Evolutionary conservation across 1,139 yeast genomes (phyloP).

Genomic region (Debaryomyces nepalensis): DNA sequence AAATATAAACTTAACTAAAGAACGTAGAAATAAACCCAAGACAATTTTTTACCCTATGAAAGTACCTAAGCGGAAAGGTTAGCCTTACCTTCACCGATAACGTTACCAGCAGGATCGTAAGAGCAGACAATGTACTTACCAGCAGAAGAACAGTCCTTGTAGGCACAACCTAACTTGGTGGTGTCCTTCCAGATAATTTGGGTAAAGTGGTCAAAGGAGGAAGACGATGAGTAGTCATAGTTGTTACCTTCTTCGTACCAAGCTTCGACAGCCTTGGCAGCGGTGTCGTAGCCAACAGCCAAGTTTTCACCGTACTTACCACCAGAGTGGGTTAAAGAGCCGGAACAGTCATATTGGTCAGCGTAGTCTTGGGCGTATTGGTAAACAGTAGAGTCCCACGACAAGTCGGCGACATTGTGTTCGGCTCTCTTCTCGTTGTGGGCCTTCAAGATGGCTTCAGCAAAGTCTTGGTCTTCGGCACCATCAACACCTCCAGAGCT

Average conservation of each 20-base stretch:
- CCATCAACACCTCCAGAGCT: constrained; percentile 22
- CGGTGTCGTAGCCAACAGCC: constrained; percentile 70
- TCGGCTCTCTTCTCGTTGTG: constrained; percentile 73
- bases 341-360: constrained; percentile 69
- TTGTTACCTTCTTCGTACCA: constrained; percentile 77
- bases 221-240: constrained; percentile 54
- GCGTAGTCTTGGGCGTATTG: constrained; percentile 64
- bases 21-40: constrained; percentile 12
- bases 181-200: constrained; percentile 82
- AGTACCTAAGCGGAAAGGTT: constrained; percentile 34
- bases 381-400: constrained; percentile 54
- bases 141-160: constrained; percentile 50
- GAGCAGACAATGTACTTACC: constrained; percentile 60
- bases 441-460: constrained; percentile 48
- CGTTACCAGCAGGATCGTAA: constrained; percentile 58
- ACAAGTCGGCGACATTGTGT: constrained; percentile 62
- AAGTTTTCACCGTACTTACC: constrained; percentile 87
- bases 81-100: constrained; percentile 47
- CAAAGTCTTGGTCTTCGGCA: constrained; percentile 33
- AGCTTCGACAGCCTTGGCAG: constrained; percentile 65
- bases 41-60: constrained; percentile 5
- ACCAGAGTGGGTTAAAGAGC: constrained; percentile 71
- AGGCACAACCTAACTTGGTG: constrained; percentile 76
- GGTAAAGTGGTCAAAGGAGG: constrained; percentile 73
- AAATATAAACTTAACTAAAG: constrained; percentile 4